Percentiles rank a stretch among this genome's conserved stretches.
These are phyloP conservation scores for Trametes cingulata DNA, from an alignment of 768 basidiomycete species.

Conservation along the genomic window DNA sequence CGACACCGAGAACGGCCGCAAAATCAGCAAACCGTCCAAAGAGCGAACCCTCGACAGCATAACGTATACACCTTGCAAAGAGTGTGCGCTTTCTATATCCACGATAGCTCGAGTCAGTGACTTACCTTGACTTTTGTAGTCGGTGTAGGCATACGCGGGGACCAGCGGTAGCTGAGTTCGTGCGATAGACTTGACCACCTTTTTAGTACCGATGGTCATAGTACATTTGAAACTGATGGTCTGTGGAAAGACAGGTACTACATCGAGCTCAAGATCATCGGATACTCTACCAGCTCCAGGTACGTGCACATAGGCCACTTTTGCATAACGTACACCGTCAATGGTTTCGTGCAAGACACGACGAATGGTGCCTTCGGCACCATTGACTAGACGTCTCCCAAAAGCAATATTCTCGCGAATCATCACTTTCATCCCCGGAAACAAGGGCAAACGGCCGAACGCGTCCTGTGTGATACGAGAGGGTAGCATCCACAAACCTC, in stretches of 20 bases:
- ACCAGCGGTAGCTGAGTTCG: background rate
- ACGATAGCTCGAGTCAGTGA: background rate
- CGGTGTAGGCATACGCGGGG: background rate
- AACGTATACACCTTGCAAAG: background rate
- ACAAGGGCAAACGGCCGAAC: slow-evolving; percentile 14
- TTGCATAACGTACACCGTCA: background rate
- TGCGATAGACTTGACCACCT: background rate
- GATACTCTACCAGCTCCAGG: background rate
- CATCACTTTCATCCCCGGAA: slow-evolving; percentile 27
- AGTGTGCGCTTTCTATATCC: background rate
- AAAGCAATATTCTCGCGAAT: slow-evolving; percentile 21
- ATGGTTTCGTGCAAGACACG: background rate
- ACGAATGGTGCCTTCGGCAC: background rate
- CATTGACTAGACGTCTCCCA: background rate
- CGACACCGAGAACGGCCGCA: background rate
- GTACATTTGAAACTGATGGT: background rate
- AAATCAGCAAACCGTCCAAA: background rate
- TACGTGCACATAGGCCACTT: background rate
- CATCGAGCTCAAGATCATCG: background rate
- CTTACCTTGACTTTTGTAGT: background rate
- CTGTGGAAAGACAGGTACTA: background rate
- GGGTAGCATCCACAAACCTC: background rate
- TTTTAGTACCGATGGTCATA: background rate
- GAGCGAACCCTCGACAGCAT: background rate
- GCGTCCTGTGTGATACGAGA: background rate